Conservation (phyloP, 805 yeast genomes). For the Yamadazyma akitaensis region DNA sequence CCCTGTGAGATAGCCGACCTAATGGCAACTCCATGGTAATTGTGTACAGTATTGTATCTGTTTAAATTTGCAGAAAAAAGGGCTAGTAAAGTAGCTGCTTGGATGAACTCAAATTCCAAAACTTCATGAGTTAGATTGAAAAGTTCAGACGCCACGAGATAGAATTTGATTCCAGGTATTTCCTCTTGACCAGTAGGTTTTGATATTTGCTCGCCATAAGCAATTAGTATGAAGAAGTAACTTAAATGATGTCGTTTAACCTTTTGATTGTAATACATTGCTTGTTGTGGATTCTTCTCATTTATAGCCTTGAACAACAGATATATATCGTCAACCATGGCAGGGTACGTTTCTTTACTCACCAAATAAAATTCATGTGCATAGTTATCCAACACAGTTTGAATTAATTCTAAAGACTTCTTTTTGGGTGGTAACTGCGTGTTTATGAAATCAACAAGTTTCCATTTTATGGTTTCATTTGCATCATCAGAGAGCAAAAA, state of each 20-base stretch:
- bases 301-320: conserved; percentile 8
- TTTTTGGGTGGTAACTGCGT: conserved; percentile 24
- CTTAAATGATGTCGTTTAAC: conserved; percentile 20
- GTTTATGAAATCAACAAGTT: conserved; percentile 12
- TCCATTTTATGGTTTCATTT: conserved; percentile 23
- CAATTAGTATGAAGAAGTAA: conserved; percentile 31
- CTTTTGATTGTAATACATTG: conserved; percentile 4
- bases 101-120: conserved; percentile 30
- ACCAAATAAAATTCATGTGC: conserved; percentile 35
- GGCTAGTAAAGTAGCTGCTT: conserved; percentile 31
- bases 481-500: conserved; percentile 26
- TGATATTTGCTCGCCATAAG: conserved; percentile 37
- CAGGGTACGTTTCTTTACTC: conserved; percentile 15
- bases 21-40: conserved; percentile 38
- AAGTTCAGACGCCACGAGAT: conserved; percentile 29
- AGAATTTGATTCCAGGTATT: conserved; percentile 35
- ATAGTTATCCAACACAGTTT: conserved; percentile 27
- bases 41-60: conserved; percentile 36
- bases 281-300: conserved; percentile 1
- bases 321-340: conserved; percentile 13
- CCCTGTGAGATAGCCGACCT: conserved; percentile 37
- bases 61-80: conserved; percentile 36
- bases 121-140: conserved; percentile 32
- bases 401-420: conserved; percentile 21
- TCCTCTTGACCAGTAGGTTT: conserved; percentile 7